Evolutionary conservation across 345 rosid genomes (phyloP), one percentile per base, ranked within the genome.

Genomic region (Arabidopsis arenosa): DNA sequence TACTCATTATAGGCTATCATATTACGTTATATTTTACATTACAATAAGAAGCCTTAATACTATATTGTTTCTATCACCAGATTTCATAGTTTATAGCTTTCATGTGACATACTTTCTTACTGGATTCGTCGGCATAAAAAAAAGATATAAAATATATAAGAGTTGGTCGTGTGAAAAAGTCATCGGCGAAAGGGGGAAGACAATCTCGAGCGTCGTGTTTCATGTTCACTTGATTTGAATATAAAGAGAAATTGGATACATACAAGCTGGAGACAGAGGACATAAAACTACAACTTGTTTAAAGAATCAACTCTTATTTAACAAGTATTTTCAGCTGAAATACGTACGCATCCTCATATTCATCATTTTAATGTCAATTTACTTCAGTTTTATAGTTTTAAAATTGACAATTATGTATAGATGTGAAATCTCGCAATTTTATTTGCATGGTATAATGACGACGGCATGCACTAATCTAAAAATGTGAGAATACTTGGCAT

Each of bases 191-290:
- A 70, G 67, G 58, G 12, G 40, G 35, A 79, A 63, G 72, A 74
- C 70, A 74, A 74, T 54, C 75, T 73, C 70, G 79, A 66, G 15
- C 51, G 39, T 72, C 63, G 77, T 66, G 77, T 30, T 77, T 64
- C 72, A 64, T 65, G 76, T 65, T 65, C 11, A 4, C 39, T 71
- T 77, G 60, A 30, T 39, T 70, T 64, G 21, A 66, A 65, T 48
- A 56, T 30, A 52, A 3, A 10, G n/a, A 41, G 21, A 68, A 61
- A 69, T 41, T 36, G 26, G 36, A 30, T 60, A 30, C 5, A 39
- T 7, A 21, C 56, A 49, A 64, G 67, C 67, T 56, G 72, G 67
- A 62, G 53, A 69, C 70, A 76, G 70, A 35, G 13, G 14, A 39
- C 26, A 54, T 43, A 23, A 51, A 61, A 51, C 74, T 43, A 26